Evolutionary conservation across 306 rosid species (phyloP), one percentile per base, ranked within the genome.

Genomic region (Prinsepia uniflora): DNA sequence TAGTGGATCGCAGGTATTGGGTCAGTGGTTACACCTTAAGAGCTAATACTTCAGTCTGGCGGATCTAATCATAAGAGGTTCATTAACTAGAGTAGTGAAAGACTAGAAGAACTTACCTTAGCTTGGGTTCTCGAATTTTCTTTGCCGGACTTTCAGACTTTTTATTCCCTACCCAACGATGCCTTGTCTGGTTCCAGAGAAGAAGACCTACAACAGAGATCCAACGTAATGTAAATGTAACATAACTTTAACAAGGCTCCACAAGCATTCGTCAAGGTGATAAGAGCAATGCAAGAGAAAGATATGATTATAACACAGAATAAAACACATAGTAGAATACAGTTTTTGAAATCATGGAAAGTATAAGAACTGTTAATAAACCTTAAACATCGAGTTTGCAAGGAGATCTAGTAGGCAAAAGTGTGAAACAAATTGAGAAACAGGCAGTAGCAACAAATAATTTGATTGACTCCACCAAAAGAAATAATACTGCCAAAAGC

Each of bases 151-250:
- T 83, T 78, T 81, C 85, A 0, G 84, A n/a, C 74, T 64, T 87
- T 67, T 83, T 86, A 56, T 84, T 86, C 80, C 97, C 95, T 49
- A 84, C 68, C 99, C 99, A 94, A 49, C 82, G 86, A 70, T 87
- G 97, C 78, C 97, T 81, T 68, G 86, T 89, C 70, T 91, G 97
- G 78, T 87, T 94, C 97, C 97, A 94, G 74, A 91, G 89, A 84
- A 84, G 89, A 74, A 87, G 79, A 77, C 99, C 99, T 94, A 87
- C 75, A 80, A 63, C 78, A 79, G 78, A 74, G 48, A 13, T 17
- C 54, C 50, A 44, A 53, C 3, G 17, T 54, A 49, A 76, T 19
- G 64, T 62, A 70, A 49, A 76, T 19, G 64, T 62, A 70, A 55
- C 42, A 67, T 62, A 70, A 70, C 42, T 49, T 20, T 60, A 60